Conservation (phyloP, 2,329 filamentous ascomycete genomes). For the Colletotrichum sp. region DNA sequence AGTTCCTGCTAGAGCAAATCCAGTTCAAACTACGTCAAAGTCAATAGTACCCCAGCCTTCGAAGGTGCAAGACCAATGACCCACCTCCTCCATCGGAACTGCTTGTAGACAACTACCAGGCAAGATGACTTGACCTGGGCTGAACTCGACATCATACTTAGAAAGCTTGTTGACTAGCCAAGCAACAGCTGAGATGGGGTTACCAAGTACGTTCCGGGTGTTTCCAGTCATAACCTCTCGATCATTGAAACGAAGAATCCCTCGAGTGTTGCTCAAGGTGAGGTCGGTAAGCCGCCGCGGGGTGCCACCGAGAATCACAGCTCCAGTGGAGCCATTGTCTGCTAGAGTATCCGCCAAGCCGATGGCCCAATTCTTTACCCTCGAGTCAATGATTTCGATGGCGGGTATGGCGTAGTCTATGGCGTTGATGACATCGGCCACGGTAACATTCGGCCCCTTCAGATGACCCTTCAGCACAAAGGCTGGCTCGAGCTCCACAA, state of each 20-base stretch:
- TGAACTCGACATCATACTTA: conserved; percentile 26
- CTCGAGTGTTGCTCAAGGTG: conserved; percentile 25
- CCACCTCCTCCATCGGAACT: conserved; percentile 25
- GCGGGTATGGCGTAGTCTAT: conserved; percentile 32
- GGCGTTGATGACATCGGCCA: conserved; percentile 31
- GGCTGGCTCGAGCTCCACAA: conserved; percentile 30
- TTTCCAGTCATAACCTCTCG: conserved; percentile 28
- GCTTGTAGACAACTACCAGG: conserved; percentile 29
- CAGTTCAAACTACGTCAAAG: conserved; percentile 23
- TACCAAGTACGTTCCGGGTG: conserved; percentile 29
- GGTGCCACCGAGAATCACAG: conserved; percentile 29
- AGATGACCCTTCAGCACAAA: conserved; percentile 29
- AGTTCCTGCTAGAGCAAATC: background rate
- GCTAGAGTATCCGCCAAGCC: conserved; percentile 29
- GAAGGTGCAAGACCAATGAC: conserved; percentile 26
- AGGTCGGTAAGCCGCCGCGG: conserved; percentile 26
- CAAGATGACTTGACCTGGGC: conserved; percentile 27
- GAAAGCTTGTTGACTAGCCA: conserved; percentile 29
- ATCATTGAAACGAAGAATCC: conserved; percentile 27
- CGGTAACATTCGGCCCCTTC: conserved; percentile 27
- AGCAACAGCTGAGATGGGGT: conserved; percentile 27
- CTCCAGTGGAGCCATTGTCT: conserved; percentile 28
- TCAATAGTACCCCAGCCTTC: conserved; percentile 28
- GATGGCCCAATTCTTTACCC: conserved; percentile 30
- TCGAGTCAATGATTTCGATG: conserved; percentile 32